phyloP scores from a whole-genome alignment of 2,329 filamentous ascomycete genomes.

The Arthrobotrys sphaeroides region DNA sequence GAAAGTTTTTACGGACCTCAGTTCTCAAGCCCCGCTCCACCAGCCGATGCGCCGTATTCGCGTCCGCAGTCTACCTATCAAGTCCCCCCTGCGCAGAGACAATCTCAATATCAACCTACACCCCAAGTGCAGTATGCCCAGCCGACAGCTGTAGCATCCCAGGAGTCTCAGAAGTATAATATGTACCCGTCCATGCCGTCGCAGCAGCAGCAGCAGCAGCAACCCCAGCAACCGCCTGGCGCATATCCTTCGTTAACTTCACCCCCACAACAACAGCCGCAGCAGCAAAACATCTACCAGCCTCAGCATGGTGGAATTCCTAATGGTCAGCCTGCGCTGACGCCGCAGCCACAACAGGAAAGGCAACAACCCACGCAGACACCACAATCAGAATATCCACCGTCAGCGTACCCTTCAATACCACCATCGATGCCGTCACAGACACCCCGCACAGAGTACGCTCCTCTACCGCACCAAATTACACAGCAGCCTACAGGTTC shows the following conservation, averaged over 20 bases:
- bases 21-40: slow-evolving; percentile 63
- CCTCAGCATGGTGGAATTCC: slow-evolving; percentile 58
- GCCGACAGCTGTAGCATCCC: slow-evolving; percentile 64
- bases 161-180: slow-evolving; percentile 59
- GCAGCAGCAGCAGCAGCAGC: slow-evolving; percentile 59
- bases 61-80: slow-evolving; percentile 59
- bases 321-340: slow-evolving; percentile 55
- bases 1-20: slow-evolving; percentile 80
- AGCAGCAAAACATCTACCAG: slow-evolving; percentile 57
- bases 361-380: slow-evolving; percentile 29
- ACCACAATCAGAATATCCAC: slow-evolving; percentile 56
- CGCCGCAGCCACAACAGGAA: slow-evolving; percentile 55
- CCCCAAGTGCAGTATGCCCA: slow-evolving; percentile 65
- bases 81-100: slow-evolving; percentile 59
- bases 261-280: slow-evolving; percentile 57
- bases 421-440: slow-evolving; percentile 36
- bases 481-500: slow-evolving; percentile 34
- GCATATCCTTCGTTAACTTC: slow-evolving; percentile 58
- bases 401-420: slow-evolving; percentile 58
- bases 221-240: slow-evolving; percentile 60
- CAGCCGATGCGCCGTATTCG: slow-evolving; percentile 59
- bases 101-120: slow-evolving; percentile 60
- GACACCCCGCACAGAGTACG: slow-evolving; percentile 44
- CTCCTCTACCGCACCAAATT: slow-evolving; percentile 55
- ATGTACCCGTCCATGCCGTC: slow-evolving; percentile 60